phyloP scores from a whole-genome alignment of 441 rosid species.

The Francoa sonchifolia region DNA sequence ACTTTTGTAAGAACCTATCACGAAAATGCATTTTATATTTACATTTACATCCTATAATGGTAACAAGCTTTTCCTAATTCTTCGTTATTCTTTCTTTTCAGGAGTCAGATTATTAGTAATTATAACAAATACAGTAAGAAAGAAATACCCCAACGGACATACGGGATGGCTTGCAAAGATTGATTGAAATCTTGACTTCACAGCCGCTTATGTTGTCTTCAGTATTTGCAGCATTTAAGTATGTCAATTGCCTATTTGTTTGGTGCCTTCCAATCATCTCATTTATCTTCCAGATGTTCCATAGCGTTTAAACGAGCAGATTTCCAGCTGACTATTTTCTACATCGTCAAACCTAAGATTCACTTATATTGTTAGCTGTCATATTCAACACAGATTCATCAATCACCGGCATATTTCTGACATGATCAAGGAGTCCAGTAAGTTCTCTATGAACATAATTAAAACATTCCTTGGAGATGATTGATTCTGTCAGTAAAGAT shows the following conservation, averaged over 20 bases:
- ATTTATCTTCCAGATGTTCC: constrained; percentile 7
- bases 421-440: constrained; percentile 43
- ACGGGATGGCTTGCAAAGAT: neutral
- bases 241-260: constrained; percentile 7
- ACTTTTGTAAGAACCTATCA: neutral
- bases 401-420: constrained; percentile 37
- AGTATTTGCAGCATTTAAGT: too few relatives aligned
- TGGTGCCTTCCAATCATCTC: constrained; percentile 2
- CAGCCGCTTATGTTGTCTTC: too few relatives aligned
- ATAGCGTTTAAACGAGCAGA: constrained; percentile 6
- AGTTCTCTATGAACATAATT: constrained; percentile 50
- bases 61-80: too few relatives aligned
- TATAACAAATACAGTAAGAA: constrained; percentile 1
- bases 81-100: too few relatives aligned
- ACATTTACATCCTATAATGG: too few relatives aligned
- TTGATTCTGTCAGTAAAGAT: constrained; percentile 50
- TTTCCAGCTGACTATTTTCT: constrained; percentile 7
- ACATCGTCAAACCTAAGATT: constrained; percentile 18
- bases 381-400: constrained; percentile 23
- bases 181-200: too few relatives aligned
- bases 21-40: neutral
- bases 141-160: too few relatives aligned
- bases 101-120: neutral
- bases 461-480: constrained; percentile 46
- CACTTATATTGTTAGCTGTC: constrained; percentile 16